Base-by-base conservation (phyloP, 1,284 basidiomycete species). In the Rhodotorula sp. region DNA sequence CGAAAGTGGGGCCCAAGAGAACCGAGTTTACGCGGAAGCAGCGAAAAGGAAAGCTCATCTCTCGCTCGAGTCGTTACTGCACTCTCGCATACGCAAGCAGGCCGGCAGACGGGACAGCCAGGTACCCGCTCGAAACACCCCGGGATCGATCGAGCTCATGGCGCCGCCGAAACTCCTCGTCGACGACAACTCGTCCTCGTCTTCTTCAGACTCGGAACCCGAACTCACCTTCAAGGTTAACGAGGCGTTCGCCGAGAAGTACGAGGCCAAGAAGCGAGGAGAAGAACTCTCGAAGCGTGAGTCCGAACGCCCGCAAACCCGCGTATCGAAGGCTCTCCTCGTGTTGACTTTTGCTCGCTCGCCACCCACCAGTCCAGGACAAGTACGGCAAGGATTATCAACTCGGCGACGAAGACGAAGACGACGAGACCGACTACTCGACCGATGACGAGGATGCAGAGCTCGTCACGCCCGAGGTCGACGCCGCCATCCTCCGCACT, bases 401-500 rank as follows among this genome's bases (percentile, higher is more conserved):
- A 37, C 68, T 75, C 24, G 54, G 48, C 18, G 76, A 75, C 60
- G 70, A 62, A 46, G 5, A 82, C 84, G 79, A 79, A 15, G 90
- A 91, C 76, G 68, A 69, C 58, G 89, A 88, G 0, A 89, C 91
- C 77, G 77, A 79, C 67, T 79, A 79, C 53, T 79, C 79, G 44
- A 79, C 80, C 54, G 89, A 88, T 60, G 95, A 99, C 79, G 93
- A 95, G 79, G 91, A 96, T 70, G 96, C 95, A 20, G 93, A 93
- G 75, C 91, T 98, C 80, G 86, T 99, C 66, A 99, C 94, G 0
- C 93, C 95, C 3, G 89, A 91, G 0, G 86, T 98, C 59, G 95
- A 99, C 79, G 96, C 90, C 57, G 96, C 96, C 26, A 96, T 99
- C 77, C 84, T 99, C 55, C 86, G 93, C 61, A 99, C 95, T 0